Evolutionary conservation across 2,329 filamentous ascomycete genomes (phyloP).

Genomic region (Rutstroemia sydowiana): DNA sequence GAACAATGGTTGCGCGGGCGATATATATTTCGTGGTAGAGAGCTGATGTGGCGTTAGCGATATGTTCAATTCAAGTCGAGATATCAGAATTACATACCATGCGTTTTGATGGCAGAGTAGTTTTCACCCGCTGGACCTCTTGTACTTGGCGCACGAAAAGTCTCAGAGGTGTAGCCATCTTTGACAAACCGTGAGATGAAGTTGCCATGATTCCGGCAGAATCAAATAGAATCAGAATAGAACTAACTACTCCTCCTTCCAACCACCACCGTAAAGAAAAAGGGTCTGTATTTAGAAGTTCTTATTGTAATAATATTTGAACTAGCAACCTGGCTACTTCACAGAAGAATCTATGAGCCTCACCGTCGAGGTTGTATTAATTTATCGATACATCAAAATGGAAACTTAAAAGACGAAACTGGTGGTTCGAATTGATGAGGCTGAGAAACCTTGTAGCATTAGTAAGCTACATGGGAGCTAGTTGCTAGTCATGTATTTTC

Average conservation of each 20-base stretch:
- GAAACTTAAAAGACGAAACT: background rate
- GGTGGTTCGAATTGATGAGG: background rate
- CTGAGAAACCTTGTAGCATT: background rate
- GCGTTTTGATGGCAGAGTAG: background rate
- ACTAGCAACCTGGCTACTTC: background rate
- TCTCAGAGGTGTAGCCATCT: slow-evolving; percentile 4
- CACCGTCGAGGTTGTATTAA: background rate
- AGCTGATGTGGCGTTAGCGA: slow-evolving; percentile 3
- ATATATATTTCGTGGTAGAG: slow-evolving; percentile 4
- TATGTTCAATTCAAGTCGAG: background rate
- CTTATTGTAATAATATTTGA: background rate
- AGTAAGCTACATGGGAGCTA: background rate
- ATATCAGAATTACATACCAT: slow-evolving; percentile 1
- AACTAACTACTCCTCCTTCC: slow-evolving; percentile 5
- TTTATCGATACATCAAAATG: background rate
- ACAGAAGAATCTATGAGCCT: background rate
- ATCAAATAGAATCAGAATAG: slow-evolving; percentile 6
- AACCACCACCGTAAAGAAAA: slow-evolving; percentile 5
- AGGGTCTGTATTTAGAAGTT: background rate
- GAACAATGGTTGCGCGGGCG: slow-evolving; percentile 14
- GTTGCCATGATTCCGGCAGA: slow-evolving; percentile 7
- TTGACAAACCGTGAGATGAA: background rate
- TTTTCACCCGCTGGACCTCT: slow-evolving; percentile 1
- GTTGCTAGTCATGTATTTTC: no score
- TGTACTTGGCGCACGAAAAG: background rate